A percentile compares a stretch with the other conserved stretches of the same genome.
Conservation (phyloP, 306 rosid genomes). For the Cicer judaicum region DNA sequence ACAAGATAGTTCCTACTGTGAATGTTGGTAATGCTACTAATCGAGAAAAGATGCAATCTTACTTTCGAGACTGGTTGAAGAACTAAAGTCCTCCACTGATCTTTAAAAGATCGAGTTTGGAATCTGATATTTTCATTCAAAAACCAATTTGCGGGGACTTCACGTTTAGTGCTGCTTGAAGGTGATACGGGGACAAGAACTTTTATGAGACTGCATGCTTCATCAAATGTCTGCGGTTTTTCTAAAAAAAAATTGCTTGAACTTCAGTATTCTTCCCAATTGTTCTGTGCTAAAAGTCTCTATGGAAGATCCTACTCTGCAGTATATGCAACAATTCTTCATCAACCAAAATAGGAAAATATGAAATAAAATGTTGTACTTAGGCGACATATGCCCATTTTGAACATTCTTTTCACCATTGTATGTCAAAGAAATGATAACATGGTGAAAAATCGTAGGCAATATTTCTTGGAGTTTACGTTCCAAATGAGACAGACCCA, state of each 20-base stretch:
- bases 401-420: constrained; percentile 20
- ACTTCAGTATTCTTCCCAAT: constrained; percentile 1
- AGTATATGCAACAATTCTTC: constrained; percentile 6
- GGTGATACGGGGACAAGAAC: constrained; percentile 12
- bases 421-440: not conserved
- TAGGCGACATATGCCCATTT: constrained; percentile 3
- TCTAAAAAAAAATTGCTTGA: not conserved
- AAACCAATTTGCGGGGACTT: constrained; percentile 20
- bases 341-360: constrained; percentile 11
- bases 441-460: constrained; percentile 15
- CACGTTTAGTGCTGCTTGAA: not conserved
- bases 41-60: constrained; percentile 67
- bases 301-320: constrained; percentile 24
- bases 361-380: not conserved
- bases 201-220: not conserved
- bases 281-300: constrained; percentile 7
- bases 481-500: not conserved
- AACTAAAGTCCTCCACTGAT: constrained; percentile 36
- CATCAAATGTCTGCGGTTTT: constrained; percentile 35
- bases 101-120: constrained; percentile 10
- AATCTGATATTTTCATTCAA: not conserved
- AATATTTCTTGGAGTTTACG: constrained; percentile 5
- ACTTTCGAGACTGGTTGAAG: constrained; percentile 57
- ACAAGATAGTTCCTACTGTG: constrained; percentile 64
- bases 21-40: constrained; percentile 51